These are phyloP conservation scores for Multifurca ochricompacta DNA, from an alignment of 768 basidiomycete genomes.

Conservation along the genomic window DNA sequence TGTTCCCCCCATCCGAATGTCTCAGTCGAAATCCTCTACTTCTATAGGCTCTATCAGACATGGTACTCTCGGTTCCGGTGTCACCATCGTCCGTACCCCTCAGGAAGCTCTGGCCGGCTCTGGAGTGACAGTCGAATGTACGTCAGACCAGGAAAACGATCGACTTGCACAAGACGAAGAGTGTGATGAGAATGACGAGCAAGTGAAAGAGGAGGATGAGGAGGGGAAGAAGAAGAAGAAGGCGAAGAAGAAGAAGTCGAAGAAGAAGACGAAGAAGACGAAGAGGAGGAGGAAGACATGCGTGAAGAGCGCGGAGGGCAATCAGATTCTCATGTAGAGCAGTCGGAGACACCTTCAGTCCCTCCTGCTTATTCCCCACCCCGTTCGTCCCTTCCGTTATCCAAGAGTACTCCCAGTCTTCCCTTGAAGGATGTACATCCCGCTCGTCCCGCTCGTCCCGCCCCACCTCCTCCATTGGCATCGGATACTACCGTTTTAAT, in stretches of 20 bases:
- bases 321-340: constrained; percentile 1
- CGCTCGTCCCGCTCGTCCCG: constrained; percentile 31
- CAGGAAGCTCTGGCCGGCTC: constrained; percentile 57
- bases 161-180: too few relatives aligned
- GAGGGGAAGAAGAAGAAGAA: not conserved
- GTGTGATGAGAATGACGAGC: too few relatives aligned
- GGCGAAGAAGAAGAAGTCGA: not conserved
- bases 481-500: constrained; percentile 20
- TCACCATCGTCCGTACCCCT: constrained; percentile 70
- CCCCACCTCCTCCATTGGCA: constrained; percentile 24
- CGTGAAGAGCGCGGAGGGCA: not conserved
- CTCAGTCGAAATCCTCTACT: constrained; percentile 35
- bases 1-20: constrained; percentile 31
- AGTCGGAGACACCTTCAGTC: constrained; percentile 6
- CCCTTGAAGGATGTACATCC: constrained; percentile 24
- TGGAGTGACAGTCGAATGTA: constrained; percentile 8
- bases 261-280: not conserved
- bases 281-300: not conserved
- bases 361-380: constrained; percentile 25
- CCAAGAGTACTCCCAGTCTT: constrained; percentile 20
- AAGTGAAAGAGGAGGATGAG: too few relatives aligned
- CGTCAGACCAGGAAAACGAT: constrained; percentile 8
- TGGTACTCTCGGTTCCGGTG: constrained; percentile 59
- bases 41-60: constrained; percentile 31
- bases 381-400: constrained; percentile 24